Percentiles rank a stretch among this genome's conserved stretches.
Evolutionary conservation across 306 rosid genomes (phyloP).

Genomic region (Quercus glauca): DNA sequence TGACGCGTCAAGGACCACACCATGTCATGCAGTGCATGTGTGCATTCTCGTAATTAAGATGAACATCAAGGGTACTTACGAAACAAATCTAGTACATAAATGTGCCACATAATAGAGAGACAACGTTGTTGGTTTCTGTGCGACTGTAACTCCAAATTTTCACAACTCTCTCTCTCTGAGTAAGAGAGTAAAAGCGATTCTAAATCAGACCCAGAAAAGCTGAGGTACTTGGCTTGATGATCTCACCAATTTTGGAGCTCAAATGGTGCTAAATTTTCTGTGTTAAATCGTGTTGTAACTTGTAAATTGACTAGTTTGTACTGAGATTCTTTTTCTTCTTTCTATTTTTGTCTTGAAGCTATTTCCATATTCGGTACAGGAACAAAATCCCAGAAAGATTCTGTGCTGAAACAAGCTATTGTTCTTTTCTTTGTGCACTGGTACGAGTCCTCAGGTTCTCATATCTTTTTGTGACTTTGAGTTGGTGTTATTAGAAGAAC

Average conservation of each 20-base stretch:
- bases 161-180: not conserved
- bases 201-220: conserved; percentile 12
- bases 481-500: not conserved
- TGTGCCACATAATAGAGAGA: conserved; percentile 18
- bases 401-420: not conserved
- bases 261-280: not conserved
- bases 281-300: conserved; percentile 4
- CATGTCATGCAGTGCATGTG: conserved; percentile 19
- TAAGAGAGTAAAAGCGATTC: not conserved
- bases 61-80: conserved; percentile 21
- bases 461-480: not conserved
- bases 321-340: not conserved
- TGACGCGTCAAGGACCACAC: conserved; percentile 17
- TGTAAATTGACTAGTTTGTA: not conserved
- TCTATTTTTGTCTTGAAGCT: conserved; percentile 4
- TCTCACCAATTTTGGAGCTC: not conserved
- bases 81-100: conserved; percentile 32
- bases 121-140: conserved; percentile 12
- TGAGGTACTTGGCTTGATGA: conserved; percentile 20
- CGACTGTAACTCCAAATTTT: not conserved
- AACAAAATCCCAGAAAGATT: conserved; percentile 19
- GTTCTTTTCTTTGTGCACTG: not conserved
- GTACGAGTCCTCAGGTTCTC: not conserved
- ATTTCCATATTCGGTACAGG: not conserved
- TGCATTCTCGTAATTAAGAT: conserved; percentile 40